Evolutionary conservation across 805 yeast species (phyloP).

Genomic region (Pichia phayaonensis): DNA sequence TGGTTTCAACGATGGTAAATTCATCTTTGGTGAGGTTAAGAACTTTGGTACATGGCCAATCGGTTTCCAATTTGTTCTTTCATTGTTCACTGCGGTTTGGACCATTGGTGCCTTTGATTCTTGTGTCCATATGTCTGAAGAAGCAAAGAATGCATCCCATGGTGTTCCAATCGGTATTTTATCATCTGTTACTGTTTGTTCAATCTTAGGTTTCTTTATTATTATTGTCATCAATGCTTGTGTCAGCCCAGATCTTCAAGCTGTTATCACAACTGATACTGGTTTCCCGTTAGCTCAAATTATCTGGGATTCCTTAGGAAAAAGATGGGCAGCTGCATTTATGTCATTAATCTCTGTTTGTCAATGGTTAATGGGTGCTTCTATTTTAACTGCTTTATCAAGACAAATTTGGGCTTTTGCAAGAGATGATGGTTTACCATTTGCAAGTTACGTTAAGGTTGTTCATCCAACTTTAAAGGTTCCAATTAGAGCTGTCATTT

Average conservation of each 20-base stretch:
- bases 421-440: conserved; percentile 69
- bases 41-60: conserved; percentile 48
- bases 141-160: conserved; percentile 52
- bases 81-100: conserved; percentile 62
- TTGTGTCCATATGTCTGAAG: conserved; percentile 67
- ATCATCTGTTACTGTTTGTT: conserved; percentile 50
- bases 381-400: conserved; percentile 54
- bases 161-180: conserved; percentile 62
- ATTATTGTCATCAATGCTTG: conserved; percentile 48
- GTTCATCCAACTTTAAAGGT: conserved; percentile 51
- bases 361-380: conserved; percentile 61
- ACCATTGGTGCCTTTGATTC: conserved; percentile 70
- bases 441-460: conserved; percentile 45
- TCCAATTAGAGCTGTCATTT: conserved; percentile 57
- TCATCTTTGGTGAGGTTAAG: conserved; percentile 46
- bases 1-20: conserved; percentile 40
- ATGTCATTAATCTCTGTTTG: conserved; percentile 52
- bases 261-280: conserved; percentile 36
- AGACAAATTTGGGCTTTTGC: conserved; percentile 73
- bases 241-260: conserved; percentile 37
- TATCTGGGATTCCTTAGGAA: conserved; percentile 54
- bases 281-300: conserved; percentile 65
- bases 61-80: conserved; percentile 47
- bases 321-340: conserved; percentile 56
- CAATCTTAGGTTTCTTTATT: conserved; percentile 50